Base-by-base conservation (phyloP, 192 early-diverging fungal species). In the Coemansia sp. region DNA sequence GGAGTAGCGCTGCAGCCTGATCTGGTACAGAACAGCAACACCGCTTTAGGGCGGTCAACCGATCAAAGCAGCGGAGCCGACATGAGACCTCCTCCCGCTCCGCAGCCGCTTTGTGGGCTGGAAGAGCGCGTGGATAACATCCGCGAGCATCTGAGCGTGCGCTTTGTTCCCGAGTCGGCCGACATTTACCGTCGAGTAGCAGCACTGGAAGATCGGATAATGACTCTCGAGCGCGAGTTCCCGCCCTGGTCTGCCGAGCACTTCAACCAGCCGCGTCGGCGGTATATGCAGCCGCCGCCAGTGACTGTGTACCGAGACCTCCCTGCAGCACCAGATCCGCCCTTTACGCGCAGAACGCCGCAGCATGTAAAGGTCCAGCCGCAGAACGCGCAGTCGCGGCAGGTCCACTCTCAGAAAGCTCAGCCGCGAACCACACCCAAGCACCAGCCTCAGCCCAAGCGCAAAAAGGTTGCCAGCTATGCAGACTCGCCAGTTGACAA, bases 1-100 rank as follows among this genome's bases (percentile, higher is more conserved):
- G 89, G 85, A 15, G 85, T 92, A 20, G 87, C 91, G 61, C 87
- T 93, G 77, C 89, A 88, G 40, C 74, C 82, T 36, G 84, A 90
- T 36, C 72, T 85, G 20, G 81, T 83, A 9, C 49, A 57, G 26
- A 23, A 50, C 21, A 80, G 85, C 45, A 91, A 85, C 51, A 81
- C 76, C 9, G 85, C 87, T 14, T 54, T 89, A 18, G 82, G 80
- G 51, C 71, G 86, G 36, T 88, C 85, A 0, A 77, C 68, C 16
- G 45, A 53, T 43, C 40, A 40, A 15, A 23, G n/a, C 20, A 5
- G 9, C 21, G 10, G 28, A 28, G 50, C 7, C 0, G 41, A 44
- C 17, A 36, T 14, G 2, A 39, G 46, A 9, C 49, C 38, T 10
- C 49, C 38, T 10, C 58, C 54, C 15, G 47, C 20, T 3, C 26